A percentile compares a stretch with the other conserved stretches of the same genome.
phyloP scores from a whole-genome alignment of 306 rosid genomes.

The Dalbergia oliveri region DNA sequence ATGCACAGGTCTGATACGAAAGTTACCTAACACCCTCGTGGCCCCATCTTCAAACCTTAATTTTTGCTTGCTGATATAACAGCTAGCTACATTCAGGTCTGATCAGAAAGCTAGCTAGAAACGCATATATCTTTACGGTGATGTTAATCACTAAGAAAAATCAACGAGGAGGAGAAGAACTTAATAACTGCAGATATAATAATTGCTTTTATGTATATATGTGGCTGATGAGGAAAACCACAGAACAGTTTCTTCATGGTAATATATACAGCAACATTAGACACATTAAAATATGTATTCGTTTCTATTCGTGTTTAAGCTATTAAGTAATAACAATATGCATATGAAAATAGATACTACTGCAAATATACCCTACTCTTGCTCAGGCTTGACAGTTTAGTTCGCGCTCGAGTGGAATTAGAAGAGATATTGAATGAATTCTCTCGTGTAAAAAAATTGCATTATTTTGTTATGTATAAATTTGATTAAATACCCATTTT shows the following conservation, averaged over 20 bases:
- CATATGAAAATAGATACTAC: no score
- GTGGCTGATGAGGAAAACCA: slow-evolving; percentile 4
- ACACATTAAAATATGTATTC: neutral
- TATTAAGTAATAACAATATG: no score
- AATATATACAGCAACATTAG: neutral
- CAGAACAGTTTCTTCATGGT: neutral
- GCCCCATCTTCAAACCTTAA: neutral
- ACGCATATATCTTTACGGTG: neutral
- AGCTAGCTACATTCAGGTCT: neutral
- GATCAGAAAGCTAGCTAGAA: neutral
- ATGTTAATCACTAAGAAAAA: no score
- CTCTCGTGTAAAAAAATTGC: no score
- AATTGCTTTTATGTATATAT: neutral
- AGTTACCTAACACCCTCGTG: neutral
- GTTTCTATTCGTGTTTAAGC: neutral
- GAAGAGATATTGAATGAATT: neutral
- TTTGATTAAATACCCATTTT: no score
- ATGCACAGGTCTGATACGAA: neutral
- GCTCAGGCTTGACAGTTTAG: neutral
- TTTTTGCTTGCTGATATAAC: neutral
- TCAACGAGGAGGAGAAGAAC: neutral
- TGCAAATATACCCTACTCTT: neutral
- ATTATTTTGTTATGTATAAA: no score
- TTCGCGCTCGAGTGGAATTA: neutral
- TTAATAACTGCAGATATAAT: neutral